Base-by-base conservation (phyloP, 805 yeast species). In the Zygosaccharomyces rouxii region DNA sequence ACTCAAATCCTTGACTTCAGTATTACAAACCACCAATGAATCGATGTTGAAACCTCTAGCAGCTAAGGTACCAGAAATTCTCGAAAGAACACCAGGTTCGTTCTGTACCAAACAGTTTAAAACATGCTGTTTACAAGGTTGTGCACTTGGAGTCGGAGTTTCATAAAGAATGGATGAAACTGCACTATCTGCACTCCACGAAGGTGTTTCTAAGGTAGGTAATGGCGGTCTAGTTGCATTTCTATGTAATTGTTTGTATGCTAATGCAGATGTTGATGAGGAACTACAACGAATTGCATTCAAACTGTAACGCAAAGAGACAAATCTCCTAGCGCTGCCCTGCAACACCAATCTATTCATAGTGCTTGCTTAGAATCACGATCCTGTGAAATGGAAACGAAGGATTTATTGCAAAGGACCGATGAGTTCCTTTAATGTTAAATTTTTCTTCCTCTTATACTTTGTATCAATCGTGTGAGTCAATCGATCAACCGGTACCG, bases 11-110 rank as follows among this genome's bases (percentile, higher is more conserved):
- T 84, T 82, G 51, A 94, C 97, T 68, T 92, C 98, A 35, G 99
- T 94, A 73, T 84, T 87, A 68, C 97, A 92, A 41, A 94, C 99
- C 50, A 94, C 97, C 55, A 94, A 77, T 9, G 98, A 92, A 69
- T 94, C 99, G 63, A 94, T 94, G 74, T 94, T 94, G 81, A 94
- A 94, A 14, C 99, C 99, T 69, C 99, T 80, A 35, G 97, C 98
- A 33, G 99, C 99, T 57, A 94, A 77, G 46, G 96, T 89, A 47
- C 97, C 97, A 5, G 97, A 86, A 38, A 94, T 87, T 47, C 92
- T 80, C 30, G 96, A 84, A 60, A 94, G 75, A 40, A 94, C 99
- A 77, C 99, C 99, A 6, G 99, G 98, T 72, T 94, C 99, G 70
- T 94, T 92, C 72, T 94, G 98, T 14, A 94, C 99, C 65, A 94